Evolutionary conservation across 2,329 filamentous ascomycete species (phyloP).

Genomic region (Xylariaceae sp.): DNA sequence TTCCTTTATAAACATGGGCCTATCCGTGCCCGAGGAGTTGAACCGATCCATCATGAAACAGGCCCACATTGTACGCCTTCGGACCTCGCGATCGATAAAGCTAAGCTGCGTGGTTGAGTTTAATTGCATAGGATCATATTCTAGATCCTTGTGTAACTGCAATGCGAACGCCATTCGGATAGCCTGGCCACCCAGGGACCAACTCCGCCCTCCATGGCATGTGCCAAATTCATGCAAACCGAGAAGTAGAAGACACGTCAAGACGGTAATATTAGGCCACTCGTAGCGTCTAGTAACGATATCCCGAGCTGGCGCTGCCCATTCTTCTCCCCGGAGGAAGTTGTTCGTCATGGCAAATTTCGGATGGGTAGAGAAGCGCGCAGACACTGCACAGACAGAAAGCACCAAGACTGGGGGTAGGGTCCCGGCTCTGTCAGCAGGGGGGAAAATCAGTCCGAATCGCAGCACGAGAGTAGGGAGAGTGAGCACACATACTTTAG

Average conservation of each 20-base stretch:
- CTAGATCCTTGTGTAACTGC: constrained; percentile 88
- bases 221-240: constrained; percentile 96
- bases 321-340: constrained; percentile 87
- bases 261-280: constrained; percentile 91
- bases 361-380: constrained; percentile 89
- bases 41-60: constrained; percentile 98
- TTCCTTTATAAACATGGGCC: constrained; percentile 88
- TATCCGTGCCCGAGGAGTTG: constrained; percentile 91
- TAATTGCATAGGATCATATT: constrained; percentile 74
- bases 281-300: constrained; percentile 89
- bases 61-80: constrained; percentile 95
- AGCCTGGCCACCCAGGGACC: constrained; percentile 93
- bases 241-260: constrained; percentile 86
- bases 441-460: constrained; percentile 24
- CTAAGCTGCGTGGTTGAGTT: constrained; percentile 69
- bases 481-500: constrained; percentile 57
- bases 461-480: constrained; percentile 21
- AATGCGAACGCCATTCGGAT: constrained; percentile 96
- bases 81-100: constrained; percentile 90
- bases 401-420: constrained; percentile 88
- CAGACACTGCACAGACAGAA: constrained; percentile 94
- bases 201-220: constrained; percentile 92
- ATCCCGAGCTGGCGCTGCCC: constrained; percentile 83
- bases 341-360: constrained; percentile 74
- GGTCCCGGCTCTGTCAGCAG: constrained; percentile 63